Evolutionary conservation across 345 rosid genomes (phyloP), one percentile per base, ranked within the genome.

Genomic region (Diplotaxis tenuifolia): DNA sequence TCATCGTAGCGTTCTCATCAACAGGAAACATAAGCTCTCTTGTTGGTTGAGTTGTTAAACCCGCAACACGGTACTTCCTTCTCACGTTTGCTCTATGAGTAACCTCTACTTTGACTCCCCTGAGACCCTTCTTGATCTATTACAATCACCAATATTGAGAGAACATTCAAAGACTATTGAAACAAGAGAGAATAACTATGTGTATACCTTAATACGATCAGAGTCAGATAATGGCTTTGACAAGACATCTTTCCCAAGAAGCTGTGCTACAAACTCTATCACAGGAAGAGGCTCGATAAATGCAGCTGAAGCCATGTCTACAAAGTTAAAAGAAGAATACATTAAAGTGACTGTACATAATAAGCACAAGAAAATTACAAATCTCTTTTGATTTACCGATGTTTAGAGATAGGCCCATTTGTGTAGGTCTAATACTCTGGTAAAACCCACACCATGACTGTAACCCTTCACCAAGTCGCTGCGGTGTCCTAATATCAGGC

Each of bases 391-490:
- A 1, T 15, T 63, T 88, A 95, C 99, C 99, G 10, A 95, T 92
- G 82, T 90, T 95, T 23, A 95, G 78, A 32, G 98, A 92, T 79
- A 95, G 78, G 75, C 99, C 99, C 99, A 95, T 95, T 38, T 92
- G 99, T 0, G 99, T 95, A 8, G 99, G 98, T 78, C 99, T 86
- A 62, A 95, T 90, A 67, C 99, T 95, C 75, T 95, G 98, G 70
- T 92, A 95, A 78, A 92, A 95, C 25, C 99, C 99, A 60, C 97
- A 92, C 99, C 99, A 95, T 15, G 96, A 88, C 86, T 95, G 97
- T 79, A 95, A 85, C 63, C 99, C 99, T 15, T 95, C 99, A 64
- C 99, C 97, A 7, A 95, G 92, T 23, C 89, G 72, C 60, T 88
- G 96, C 0, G 96, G 96, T 27, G 82, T 79, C 81, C 91, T 82